These are phyloP conservation scores for Centaurea solstitialis DNA, from an alignment of 129 eudicot species.

Conservation along the genomic window DNA sequence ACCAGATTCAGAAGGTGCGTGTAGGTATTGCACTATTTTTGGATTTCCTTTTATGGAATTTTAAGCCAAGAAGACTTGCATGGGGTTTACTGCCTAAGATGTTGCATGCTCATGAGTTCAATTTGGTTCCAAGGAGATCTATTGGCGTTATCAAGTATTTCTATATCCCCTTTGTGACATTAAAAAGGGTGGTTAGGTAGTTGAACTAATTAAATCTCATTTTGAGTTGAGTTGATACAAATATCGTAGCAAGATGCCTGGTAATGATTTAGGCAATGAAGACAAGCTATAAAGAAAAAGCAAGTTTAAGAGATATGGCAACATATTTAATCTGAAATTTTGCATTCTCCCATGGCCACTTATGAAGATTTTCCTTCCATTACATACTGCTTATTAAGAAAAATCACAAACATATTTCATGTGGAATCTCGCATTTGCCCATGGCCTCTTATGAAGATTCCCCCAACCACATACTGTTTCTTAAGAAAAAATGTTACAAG, in stretches of 20 bases:
- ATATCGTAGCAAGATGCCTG: neutral
- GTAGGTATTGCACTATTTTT: neutral
- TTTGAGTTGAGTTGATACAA: neutral
- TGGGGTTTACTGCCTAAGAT: neutral
- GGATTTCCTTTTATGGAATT: constrained; percentile 6
- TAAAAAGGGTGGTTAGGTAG: neutral
- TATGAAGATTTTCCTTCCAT: neutral
- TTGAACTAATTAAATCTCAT: neutral
- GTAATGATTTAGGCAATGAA: neutral
- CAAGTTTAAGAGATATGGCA: neutral
- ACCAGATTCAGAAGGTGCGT: neutral
- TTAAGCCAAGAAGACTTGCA: neutral
- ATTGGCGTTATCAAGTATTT: neutral
- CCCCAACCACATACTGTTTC: neutral
- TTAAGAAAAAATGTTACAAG: neutral
- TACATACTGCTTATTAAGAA: neutral
- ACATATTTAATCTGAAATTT: neutral
- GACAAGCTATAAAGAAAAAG: neutral
- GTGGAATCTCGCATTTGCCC: neutral
- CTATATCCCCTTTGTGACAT: neutral
- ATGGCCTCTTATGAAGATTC: neutral
- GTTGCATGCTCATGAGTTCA: neutral
- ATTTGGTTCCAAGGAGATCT: neutral
- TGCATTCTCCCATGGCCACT: neutral
- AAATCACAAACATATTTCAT: constrained; percentile 7